Evolutionary conservation across 345 rosid species (phyloP).

Genomic region (Gossypium raimondii): DNA sequence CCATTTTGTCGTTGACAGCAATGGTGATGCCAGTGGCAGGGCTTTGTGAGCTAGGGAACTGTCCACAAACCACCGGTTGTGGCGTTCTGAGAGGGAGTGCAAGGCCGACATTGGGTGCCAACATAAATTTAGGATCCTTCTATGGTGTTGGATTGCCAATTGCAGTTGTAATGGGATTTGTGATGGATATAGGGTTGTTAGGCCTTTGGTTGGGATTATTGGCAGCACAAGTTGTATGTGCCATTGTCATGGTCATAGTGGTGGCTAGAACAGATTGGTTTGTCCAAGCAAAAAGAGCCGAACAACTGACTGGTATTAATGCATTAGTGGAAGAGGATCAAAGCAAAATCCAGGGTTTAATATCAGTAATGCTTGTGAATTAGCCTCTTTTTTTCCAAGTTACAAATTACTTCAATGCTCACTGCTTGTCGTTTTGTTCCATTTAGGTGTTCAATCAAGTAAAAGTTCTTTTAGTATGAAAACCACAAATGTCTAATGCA

Average conservation of each 20-base stretch:
- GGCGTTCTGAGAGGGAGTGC: conserved; percentile 53
- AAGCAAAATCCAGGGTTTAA: conserved; percentile 14
- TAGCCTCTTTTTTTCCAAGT: conserved; percentile 1
- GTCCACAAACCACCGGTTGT: conserved; percentile 55
- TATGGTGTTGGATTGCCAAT: conserved; percentile 50
- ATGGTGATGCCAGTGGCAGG: conserved; percentile 44
- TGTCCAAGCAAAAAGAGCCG: conserved; percentile 32
- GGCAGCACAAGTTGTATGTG: conserved; percentile 41
- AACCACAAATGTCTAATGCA: neutral
- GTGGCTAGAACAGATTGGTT: conserved; percentile 44
- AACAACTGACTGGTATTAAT: conserved; percentile 28
- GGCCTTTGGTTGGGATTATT: conserved; percentile 50
- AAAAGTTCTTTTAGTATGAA: neutral
- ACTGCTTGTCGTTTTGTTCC: neutral
- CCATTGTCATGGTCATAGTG: conserved; percentile 25
- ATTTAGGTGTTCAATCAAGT: neutral
- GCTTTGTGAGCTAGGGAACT: conserved; percentile 53
- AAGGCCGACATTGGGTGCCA: conserved; percentile 44
- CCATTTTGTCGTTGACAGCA: conserved; percentile 38
- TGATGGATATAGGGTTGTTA: conserved; percentile 28
- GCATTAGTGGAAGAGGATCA: conserved; percentile 5
- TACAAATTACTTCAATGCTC: neutral
- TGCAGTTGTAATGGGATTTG: conserved; percentile 37
- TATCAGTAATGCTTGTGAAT: conserved; percentile 11
- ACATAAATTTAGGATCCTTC: conserved; percentile 42